Evolutionary conservation across 2,329 filamentous ascomycete genomes (phyloP).

Genomic region (Curvularia verruculosa): DNA sequence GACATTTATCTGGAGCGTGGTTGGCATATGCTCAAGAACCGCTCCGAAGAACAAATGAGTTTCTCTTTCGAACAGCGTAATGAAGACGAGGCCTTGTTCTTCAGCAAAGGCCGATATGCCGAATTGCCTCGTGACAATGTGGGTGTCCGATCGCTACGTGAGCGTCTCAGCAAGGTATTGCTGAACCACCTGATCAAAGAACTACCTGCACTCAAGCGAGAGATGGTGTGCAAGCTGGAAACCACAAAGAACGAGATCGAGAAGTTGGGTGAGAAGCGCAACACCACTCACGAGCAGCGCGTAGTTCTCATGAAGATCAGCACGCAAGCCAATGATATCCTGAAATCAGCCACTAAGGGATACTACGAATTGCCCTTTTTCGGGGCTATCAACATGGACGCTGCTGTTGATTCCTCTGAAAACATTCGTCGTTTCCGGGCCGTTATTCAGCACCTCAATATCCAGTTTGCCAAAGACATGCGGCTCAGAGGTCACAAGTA

Average conservation of each 20-base stretch:
- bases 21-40: conserved; percentile 63
- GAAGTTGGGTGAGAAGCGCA: conserved; percentile 58
- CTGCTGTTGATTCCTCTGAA: conserved; percentile 23
- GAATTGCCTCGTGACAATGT: conserved; percentile 40
- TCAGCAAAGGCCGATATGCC: conserved; percentile 38
- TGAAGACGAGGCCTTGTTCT: conserved; percentile 45
- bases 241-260: conserved; percentile 44
- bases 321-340: conserved; percentile 53
- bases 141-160: conserved; percentile 58
- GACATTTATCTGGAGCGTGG: conserved; percentile 53
- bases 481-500: conserved; percentile 51
- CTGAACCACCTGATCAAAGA: conserved; percentile 44
- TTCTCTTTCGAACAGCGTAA: conserved; percentile 51
- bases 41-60: conserved; percentile 46
- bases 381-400: conserved; percentile 26
- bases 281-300: conserved; percentile 56
- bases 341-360: conserved; percentile 58
- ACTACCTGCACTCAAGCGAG: conserved; percentile 43
- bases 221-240: conserved; percentile 39
- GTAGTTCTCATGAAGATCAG: conserved; percentile 57
- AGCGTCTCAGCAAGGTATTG: conserved; percentile 60
- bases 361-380: conserved; percentile 62
- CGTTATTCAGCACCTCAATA: conserved; percentile 58
- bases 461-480: conserved; percentile 57
- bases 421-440: conserved; percentile 59